phyloP scores from a whole-genome alignment of 805 yeast genomes.

The Yamadazyma insecticola region DNA sequence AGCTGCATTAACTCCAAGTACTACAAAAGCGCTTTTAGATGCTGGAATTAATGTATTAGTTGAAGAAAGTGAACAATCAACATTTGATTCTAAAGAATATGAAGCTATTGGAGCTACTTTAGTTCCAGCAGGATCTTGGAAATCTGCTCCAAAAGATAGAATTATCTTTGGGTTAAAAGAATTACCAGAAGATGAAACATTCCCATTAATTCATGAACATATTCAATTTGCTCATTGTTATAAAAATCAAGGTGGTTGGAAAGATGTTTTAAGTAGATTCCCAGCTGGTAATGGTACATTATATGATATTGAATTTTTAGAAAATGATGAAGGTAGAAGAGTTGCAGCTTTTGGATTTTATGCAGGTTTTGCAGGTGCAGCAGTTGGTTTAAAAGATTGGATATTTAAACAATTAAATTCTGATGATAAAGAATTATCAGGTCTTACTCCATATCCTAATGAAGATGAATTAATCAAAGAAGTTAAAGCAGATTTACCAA shows the following conservation, averaged over 20 bases:
- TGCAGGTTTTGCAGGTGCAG: conserved; percentile 99
- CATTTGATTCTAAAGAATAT: conserved; percentile 74
- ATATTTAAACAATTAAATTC: conserved; percentile 77
- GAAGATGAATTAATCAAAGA: conserved; percentile 66
- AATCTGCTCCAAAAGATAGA: conserved; percentile 82
- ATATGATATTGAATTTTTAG: conserved; percentile 92
- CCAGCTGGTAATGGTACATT: conserved; percentile 87
- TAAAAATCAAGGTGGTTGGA: conserved; percentile 97
- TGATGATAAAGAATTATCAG: conserved; percentile 67
- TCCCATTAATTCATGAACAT: conserved; percentile 94
- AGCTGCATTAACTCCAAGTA: conserved; percentile 92
- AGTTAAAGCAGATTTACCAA: conserved; percentile 54
- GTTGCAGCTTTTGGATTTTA: conserved; percentile 99
- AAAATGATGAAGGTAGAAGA: conserved; percentile 92
- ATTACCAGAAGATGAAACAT: conserved; percentile 80
- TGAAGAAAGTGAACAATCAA: conserved; percentile 82
- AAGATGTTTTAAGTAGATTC: conserved; percentile 82
- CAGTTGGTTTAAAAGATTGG: conserved; percentile 92
- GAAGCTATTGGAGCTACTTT: conserved; percentile 75
- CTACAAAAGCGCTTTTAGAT: conserved; percentile 75
- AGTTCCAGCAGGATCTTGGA: conserved; percentile 95
- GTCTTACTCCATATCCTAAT: conserved; percentile 76
- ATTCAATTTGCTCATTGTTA: conserved; percentile 99
- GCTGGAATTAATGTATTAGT: conserved; percentile 88
- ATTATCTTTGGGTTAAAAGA: conserved; percentile 93